Percentiles rank a stretch among this genome's conserved stretches.
These are phyloP conservation scores for Apiospora rasikravindrae DNA, from an alignment of 2,329 filamentous ascomycete species.

Conservation along the genomic window DNA sequence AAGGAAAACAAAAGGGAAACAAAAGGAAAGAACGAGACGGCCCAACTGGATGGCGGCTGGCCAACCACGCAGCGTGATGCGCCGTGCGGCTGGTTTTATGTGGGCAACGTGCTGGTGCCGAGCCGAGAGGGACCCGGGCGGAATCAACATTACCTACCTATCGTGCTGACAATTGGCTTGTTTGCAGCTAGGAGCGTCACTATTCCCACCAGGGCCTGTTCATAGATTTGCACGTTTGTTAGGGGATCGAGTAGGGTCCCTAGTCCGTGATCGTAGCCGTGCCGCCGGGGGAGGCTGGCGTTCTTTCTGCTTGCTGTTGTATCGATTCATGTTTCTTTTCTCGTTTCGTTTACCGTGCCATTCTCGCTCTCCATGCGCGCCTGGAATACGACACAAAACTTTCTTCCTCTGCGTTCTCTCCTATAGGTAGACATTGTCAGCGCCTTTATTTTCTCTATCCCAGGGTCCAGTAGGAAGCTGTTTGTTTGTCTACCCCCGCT, in stretches of 20 bases:
- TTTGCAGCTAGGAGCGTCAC: neutral
- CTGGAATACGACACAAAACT: neutral
- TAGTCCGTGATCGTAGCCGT: neutral
- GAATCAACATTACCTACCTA: neutral
- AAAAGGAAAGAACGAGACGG: neutral
- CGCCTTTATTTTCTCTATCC: neutral
- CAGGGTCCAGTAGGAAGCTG: neutral
- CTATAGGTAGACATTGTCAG: neutral
- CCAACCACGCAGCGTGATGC: neutral
- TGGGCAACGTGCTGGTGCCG: neutral
- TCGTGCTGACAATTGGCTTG: neutral
- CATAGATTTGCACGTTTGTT: neutral
- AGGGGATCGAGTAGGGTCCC: slow-evolving; percentile 5
- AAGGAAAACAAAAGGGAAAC: too few relatives aligned
- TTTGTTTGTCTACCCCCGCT: neutral
- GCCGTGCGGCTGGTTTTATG: neutral
- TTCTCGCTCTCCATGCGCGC: neutral
- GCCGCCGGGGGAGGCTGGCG: neutral
- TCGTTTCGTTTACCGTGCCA: neutral
- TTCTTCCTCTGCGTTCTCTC: neutral
- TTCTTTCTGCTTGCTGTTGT: neutral
- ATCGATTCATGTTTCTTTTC: slow-evolving; percentile 8
- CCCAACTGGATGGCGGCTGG: neutral
- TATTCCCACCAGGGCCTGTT: neutral
- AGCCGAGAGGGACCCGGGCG: neutral